phyloP scores from a whole-genome alignment of 2,329 filamentous ascomycete genomes.

The Akanthomyces lecanii region DNA sequence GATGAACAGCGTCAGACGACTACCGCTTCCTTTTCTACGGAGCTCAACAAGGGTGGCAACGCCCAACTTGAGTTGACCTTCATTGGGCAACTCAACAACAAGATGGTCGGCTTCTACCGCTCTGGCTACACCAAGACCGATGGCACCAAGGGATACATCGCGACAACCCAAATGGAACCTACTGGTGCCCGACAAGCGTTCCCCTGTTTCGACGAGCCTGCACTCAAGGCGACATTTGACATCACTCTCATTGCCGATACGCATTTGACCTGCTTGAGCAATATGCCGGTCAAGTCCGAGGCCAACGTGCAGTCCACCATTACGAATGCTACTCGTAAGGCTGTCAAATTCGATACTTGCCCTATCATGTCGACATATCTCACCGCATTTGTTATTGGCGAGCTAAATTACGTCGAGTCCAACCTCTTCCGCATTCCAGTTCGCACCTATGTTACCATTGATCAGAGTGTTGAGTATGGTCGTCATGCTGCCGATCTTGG shows the following conservation, averaged over 20 bases:
- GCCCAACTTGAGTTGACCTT: constrained; percentile 61
- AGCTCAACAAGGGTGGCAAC: constrained; percentile 68
- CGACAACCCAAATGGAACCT: constrained; percentile 93
- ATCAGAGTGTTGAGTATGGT: constrained; percentile 85
- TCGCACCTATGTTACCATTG: constrained; percentile 85
- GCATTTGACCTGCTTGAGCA: constrained; percentile 81
- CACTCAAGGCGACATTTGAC: constrained; percentile 87
- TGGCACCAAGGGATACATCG: constrained; percentile 76
- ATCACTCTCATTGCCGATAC: constrained; percentile 89
- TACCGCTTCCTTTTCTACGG: constrained; percentile 72
- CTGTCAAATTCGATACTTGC: constrained; percentile 86
- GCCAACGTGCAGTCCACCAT: constrained; percentile 58
- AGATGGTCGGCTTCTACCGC: constrained; percentile 97
- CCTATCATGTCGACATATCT: constrained; percentile 96
- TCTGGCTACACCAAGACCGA: constrained; percentile 85
- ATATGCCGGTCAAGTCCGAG: constrained; percentile 90
- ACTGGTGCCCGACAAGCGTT: constrained; percentile 91
- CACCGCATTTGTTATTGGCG: constrained; percentile 86
- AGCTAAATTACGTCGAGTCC: constrained; percentile 90
- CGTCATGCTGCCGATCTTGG: constrained; percentile 87
- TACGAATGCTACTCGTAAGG: constrained; percentile 49
- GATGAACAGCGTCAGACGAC: constrained; percentile 77
- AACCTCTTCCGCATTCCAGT: constrained; percentile 88
- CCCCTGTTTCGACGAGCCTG: constrained; percentile 94
- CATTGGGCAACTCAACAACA: constrained; percentile 77